These are phyloP conservation scores for Dothistroma pini DNA, from an alignment of 2,329 filamentous ascomycete genomes.

Conservation along the genomic window DNA sequence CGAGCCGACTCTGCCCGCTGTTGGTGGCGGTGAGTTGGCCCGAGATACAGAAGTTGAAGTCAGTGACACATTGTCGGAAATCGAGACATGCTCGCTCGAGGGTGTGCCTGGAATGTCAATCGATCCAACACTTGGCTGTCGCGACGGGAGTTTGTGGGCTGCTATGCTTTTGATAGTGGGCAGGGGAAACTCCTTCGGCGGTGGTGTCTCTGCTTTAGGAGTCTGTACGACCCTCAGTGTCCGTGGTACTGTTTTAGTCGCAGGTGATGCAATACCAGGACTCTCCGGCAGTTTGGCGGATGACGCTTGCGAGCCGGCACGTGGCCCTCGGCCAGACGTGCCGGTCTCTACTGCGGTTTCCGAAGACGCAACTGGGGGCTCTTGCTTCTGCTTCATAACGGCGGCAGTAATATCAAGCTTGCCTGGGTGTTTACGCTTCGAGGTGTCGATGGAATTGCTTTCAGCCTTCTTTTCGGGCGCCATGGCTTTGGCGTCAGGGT, in stretches of 20 bases:
- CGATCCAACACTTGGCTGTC: slow-evolving; percentile 55
- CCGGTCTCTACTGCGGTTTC: slow-evolving; percentile 43
- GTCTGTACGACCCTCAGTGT: slow-evolving; percentile 68
- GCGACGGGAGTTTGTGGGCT: slow-evolving; percentile 43
- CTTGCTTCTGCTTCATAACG: slow-evolving; percentile 24
- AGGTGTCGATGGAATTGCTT: slow-evolving; percentile 20
- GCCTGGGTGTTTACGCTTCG: slow-evolving; percentile 41
- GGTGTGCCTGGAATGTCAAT: slow-evolving; percentile 67
- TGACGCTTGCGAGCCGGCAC: slow-evolving; percentile 48
- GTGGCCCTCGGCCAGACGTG: slow-evolving; percentile 8
- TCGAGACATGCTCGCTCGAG: slow-evolving; percentile 67
- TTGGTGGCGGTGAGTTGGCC: slow-evolving; percentile 65
- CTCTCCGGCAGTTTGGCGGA: slow-evolving; percentile 54
- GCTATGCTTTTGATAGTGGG: slow-evolving; percentile 22
- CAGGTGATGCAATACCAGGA: slow-evolving; percentile 47
- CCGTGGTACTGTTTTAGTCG: slow-evolving; percentile 53
- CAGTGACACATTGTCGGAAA: slow-evolving; percentile 65
- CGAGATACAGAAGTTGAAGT: slow-evolving; percentile 70
- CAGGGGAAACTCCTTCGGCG: slow-evolving; percentile 32
- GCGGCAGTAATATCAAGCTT: slow-evolving; percentile 48
- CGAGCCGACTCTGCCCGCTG: slow-evolving; percentile 58
- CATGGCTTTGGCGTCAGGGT: slow-evolving; percentile 11
- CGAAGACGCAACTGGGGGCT: slow-evolving; percentile 32
- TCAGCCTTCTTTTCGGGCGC: slow-evolving; percentile 20
- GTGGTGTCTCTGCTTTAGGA: slow-evolving; percentile 58